A percentile compares a stretch with the other conserved stretches of the same genome.
Evolutionary conservation across 495 filamentous ascomycete species (phyloP).

Genomic region (Xeromyces bisporus): DNA sequence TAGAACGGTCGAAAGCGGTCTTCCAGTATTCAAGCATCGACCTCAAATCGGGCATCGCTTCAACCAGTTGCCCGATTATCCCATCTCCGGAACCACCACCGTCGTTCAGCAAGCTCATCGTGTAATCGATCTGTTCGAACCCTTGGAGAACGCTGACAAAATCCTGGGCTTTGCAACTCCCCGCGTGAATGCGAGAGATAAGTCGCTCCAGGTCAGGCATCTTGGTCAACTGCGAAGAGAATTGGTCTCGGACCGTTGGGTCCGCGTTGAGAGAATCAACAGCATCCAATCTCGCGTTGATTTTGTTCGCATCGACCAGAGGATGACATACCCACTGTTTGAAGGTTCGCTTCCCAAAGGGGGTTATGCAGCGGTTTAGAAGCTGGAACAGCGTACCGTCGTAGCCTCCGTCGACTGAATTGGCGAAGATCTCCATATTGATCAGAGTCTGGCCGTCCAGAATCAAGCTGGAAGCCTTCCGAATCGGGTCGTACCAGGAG

Average conservation of each 20-base stretch:
- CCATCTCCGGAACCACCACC: constrained; percentile 58
- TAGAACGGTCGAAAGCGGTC: constrained; percentile 73
- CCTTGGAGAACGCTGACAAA: constrained; percentile 91
- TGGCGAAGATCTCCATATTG: constrained; percentile 93
- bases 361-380: constrained; percentile 86
- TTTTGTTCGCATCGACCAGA: constrained; percentile 64
- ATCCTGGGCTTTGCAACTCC: constrained; percentile 70
- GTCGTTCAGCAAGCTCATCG: constrained; percentile 56
- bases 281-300: constrained; percentile 90
- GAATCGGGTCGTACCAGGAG: constrained; percentile 81
- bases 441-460: constrained; percentile 93
- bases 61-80: constrained; percentile 67
- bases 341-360: constrained; percentile 93
- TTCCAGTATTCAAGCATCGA: constrained; percentile 71
- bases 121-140: constrained; percentile 93
- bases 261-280: constrained; percentile 86
- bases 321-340: constrained; percentile 98
- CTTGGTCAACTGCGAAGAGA: constrained; percentile 68
- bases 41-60: constrained; percentile 68
- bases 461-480: constrained; percentile 80
- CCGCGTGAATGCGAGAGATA: constrained; percentile 89
- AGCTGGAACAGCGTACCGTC: constrained; percentile 82
- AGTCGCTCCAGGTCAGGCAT: constrained; percentile 90
- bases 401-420: constrained; percentile 70
- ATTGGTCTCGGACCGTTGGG: constrained; percentile 55